Conservation (phyloP, 2,329 filamentous ascomycete species). For the Emergomyces pasteurianus region DNA sequence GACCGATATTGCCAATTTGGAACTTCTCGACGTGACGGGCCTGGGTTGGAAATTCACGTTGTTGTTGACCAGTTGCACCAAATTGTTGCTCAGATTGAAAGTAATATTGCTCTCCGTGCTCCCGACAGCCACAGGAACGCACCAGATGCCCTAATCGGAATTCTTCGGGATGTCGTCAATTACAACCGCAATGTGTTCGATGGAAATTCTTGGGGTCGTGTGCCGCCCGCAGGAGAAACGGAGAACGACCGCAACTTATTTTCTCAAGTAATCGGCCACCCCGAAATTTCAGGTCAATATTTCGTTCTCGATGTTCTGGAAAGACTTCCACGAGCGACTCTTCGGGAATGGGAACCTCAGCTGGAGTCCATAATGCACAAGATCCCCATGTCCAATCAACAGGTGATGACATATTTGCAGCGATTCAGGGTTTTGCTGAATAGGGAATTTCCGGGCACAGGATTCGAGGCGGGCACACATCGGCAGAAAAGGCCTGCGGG, state of each 20-base stretch:
- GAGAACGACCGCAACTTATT: conserved; percentile 33
- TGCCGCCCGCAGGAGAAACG: conserved; percentile 24
- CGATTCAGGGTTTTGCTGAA: conserved; percentile 23
- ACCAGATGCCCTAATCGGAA: conserved; percentile 24
- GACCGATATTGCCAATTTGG: conserved; percentile 28
- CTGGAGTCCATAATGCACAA: conserved; percentile 26
- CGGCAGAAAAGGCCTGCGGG: conserved; percentile 23
- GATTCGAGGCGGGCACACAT: conserved; percentile 7
- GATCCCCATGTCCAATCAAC: conserved; percentile 39
- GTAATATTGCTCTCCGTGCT: conserved; percentile 22
- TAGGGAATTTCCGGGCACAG: neutral
- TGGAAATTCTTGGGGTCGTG: conserved; percentile 24
- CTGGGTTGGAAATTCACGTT: conserved; percentile 17
- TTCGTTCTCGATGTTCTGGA: conserved; percentile 32
- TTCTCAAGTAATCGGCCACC: conserved; percentile 27
- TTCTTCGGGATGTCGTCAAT: conserved; percentile 26
- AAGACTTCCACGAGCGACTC: conserved; percentile 19
- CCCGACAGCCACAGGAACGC: conserved; percentile 28
- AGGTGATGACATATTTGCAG: conserved; percentile 22
- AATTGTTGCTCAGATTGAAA: conserved; percentile 20
- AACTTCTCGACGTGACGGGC: conserved; percentile 13
- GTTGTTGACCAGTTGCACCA: conserved; percentile 22
- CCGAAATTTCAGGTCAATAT: conserved; percentile 12
- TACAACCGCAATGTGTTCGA: conserved; percentile 31
- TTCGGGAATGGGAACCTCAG: conserved; percentile 20